phyloP scores from a whole-genome alignment of 2,329 filamentous ascomycete genomes.

The Neonectria magnoliae region DNA sequence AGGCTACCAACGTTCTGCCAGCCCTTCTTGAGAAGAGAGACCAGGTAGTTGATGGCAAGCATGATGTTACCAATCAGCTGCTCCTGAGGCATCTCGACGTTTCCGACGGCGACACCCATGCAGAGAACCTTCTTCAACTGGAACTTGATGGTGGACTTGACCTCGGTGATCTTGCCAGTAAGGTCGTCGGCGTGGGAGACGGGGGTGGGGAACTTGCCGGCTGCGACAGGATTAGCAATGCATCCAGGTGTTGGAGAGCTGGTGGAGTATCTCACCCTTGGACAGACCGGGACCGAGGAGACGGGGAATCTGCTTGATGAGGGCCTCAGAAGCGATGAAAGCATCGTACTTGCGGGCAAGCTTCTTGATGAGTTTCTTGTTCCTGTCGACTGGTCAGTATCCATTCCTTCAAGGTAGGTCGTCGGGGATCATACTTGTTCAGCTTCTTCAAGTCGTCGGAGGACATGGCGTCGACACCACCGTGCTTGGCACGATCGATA shows the following conservation, averaged over 20 bases:
- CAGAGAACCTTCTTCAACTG: constrained; percentile 99
- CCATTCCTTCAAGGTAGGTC: too few species aligned
- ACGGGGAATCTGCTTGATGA: constrained; percentile 99
- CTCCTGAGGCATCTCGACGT: constrained; percentile 97
- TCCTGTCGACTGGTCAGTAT: constrained; percentile 56
- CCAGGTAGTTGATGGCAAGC: constrained; percentile 99
- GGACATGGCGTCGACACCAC: constrained; percentile 98
- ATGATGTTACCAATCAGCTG: constrained; percentile 99
- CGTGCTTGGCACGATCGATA: constrained; percentile 99
- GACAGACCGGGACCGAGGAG: constrained; percentile 98
- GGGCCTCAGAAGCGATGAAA: constrained; percentile 94
- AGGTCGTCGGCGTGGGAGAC: constrained; percentile 98
- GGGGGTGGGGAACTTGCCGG: constrained; percentile 99
- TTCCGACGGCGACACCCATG: constrained; percentile 99
- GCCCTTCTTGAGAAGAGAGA: constrained; percentile 99
- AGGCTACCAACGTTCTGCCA: constrained; percentile 99
- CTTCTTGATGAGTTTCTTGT: constrained; percentile 99
- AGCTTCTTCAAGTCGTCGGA: constrained; percentile 99
- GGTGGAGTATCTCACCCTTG: constrained; percentile 73
- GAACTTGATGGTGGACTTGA: constrained; percentile 99
- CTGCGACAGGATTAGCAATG: constrained; percentile 56
- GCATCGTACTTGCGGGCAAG: constrained; percentile 99
- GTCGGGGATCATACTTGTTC: constrained; percentile 71
- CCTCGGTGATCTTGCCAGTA: constrained; percentile 94
- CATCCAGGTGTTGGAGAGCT: not conserved